These are phyloP conservation scores for Chiua virens DNA, from an alignment of 768 basidiomycete species.

Conservation along the genomic window DNA sequence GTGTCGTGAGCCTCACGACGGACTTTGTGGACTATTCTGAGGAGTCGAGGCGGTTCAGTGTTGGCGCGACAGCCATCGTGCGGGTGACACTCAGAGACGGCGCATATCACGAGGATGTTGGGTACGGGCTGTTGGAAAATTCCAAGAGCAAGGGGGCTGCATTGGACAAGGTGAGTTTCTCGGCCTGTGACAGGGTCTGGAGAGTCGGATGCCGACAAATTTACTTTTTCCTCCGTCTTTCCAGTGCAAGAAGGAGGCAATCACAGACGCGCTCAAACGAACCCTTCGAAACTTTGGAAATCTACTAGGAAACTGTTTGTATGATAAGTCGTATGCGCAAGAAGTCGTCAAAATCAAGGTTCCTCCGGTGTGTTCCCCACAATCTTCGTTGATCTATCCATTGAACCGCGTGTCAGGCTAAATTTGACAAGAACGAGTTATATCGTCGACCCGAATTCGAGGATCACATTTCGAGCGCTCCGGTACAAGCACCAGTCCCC, in stretches of 20 bases:
- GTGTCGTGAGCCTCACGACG: slow-evolving; percentile 67
- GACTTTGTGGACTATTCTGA: slow-evolving; percentile 79
- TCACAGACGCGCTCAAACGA: slow-evolving; percentile 93
- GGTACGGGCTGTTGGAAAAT: slow-evolving; percentile 88
- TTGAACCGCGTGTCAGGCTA: slow-evolving; percentile 42
- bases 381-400: background rate
- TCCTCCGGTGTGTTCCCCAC: slow-evolving; percentile 56
- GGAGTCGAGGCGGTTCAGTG: slow-evolving; percentile 60
- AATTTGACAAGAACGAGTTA: slow-evolving; percentile 65
- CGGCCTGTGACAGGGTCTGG: background rate
- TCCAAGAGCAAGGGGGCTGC: slow-evolving; percentile 80
- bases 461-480: slow-evolving; percentile 38
- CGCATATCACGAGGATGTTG: slow-evolving; percentile 89
- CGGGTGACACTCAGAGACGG: slow-evolving; percentile 88
- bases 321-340: slow-evolving; percentile 86
- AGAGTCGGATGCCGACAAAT: slow-evolving; percentile 1
- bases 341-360: slow-evolving; percentile 89
- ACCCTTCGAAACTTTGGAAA: slow-evolving; percentile 92
- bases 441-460: slow-evolving; percentile 72
- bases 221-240: background rate
- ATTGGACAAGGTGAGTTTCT: slow-evolving; percentile 77
- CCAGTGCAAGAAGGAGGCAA: slow-evolving; percentile 97
- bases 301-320: slow-evolving; percentile 94
- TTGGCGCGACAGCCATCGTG: slow-evolving; percentile 83
- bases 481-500: background rate